Percentiles rank a stretch among this genome's conserved stretches.
Conservation (phyloP, 2,329 filamentous ascomycete genomes). For the Arthroderma sp. region DNA sequence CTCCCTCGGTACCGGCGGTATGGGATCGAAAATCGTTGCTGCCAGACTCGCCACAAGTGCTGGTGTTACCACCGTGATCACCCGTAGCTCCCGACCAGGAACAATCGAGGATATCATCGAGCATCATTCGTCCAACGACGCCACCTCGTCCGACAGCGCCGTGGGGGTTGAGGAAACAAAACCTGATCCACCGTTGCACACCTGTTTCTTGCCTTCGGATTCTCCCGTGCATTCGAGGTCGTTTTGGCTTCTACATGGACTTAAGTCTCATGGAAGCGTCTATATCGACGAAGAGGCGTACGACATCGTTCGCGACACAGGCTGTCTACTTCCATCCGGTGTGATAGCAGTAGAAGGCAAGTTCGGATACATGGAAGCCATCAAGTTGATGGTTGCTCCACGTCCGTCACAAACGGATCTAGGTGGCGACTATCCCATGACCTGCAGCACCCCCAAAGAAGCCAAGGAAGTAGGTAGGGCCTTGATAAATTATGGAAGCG, state of each 20-base stretch:
- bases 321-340: constrained; percentile 79
- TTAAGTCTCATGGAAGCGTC: constrained; percentile 77
- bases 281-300: constrained; percentile 90
- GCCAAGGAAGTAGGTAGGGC: constrained; percentile 72
- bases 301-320: constrained; percentile 66
- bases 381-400: constrained; percentile 70
- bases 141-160: constrained; percentile 5
- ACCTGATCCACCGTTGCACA: constrained; percentile 61
- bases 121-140: constrained; percentile 29
- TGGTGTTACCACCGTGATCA: constrained; percentile 92
- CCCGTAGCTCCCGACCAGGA: constrained; percentile 79
- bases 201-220: constrained; percentile 74
- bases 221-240: constrained; percentile 83
- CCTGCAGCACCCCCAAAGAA: constrained; percentile 22
- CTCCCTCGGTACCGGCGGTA: constrained; percentile 81
- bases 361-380: constrained; percentile 87
- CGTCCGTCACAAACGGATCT: constrained; percentile 29
- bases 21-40: constrained; percentile 95
- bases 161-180: constrained; percentile 13
- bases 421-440: constrained; percentile 29
- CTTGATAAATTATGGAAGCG: constrained; percentile 82
- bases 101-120: constrained; percentile 86
- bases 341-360: constrained; percentile 76
- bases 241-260: constrained; percentile 93
- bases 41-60: constrained; percentile 85